A percentile compares a stretch with the other conserved stretches of the same genome.
Evolutionary conservation across 164 flowering plant genomes (phyloP).

Genomic region (Vitis amurensis): DNA sequence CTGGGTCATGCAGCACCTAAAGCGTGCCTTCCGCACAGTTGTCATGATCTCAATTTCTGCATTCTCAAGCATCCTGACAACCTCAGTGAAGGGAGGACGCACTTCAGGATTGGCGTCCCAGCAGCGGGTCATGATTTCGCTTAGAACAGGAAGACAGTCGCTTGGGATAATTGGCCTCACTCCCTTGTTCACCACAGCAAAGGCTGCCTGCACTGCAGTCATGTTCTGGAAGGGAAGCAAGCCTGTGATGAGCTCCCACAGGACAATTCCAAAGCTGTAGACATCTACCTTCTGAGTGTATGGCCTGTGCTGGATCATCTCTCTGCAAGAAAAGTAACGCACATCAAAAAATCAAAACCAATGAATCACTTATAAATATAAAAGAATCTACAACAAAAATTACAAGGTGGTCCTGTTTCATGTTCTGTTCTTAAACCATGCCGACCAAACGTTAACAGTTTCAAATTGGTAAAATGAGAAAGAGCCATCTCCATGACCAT

Average conservation of each 20-base stretch:
- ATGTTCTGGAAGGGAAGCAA: conserved; percentile 84
- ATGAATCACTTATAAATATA: too few relatives aligned
- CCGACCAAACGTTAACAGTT: too few relatives aligned
- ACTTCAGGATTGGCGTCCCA: conserved; percentile 90
- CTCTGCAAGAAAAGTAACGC: conserved; percentile 40
- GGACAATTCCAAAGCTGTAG: conserved; percentile 90
- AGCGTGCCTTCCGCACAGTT: conserved; percentile 83
- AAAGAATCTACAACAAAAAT: too few relatives aligned
- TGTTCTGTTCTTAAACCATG: too few relatives aligned
- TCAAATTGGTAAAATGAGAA: too few relatives aligned
- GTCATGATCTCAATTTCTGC: conserved; percentile 82
- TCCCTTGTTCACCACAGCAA: conserved; percentile 87
- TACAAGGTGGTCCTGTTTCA: too few relatives aligned
- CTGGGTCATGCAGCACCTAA: conserved; percentile 73
- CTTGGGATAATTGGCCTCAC: conserved; percentile 67
- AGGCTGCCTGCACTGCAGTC: conserved; percentile 97
- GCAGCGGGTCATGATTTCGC: conserved; percentile 84
- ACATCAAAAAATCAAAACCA: not conserved
- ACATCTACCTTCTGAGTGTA: conserved; percentile 93
- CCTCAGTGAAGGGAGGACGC: conserved; percentile 72
- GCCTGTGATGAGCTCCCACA: conserved; percentile 92
- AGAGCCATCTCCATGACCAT: too few relatives aligned
- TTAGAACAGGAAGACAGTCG: conserved; percentile 73
- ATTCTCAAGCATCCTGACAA: conserved; percentile 81
- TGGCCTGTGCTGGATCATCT: conserved; percentile 94